Base-by-base conservation (phyloP, 768 basidiomycete species). In the Mycena maculata region DNA sequence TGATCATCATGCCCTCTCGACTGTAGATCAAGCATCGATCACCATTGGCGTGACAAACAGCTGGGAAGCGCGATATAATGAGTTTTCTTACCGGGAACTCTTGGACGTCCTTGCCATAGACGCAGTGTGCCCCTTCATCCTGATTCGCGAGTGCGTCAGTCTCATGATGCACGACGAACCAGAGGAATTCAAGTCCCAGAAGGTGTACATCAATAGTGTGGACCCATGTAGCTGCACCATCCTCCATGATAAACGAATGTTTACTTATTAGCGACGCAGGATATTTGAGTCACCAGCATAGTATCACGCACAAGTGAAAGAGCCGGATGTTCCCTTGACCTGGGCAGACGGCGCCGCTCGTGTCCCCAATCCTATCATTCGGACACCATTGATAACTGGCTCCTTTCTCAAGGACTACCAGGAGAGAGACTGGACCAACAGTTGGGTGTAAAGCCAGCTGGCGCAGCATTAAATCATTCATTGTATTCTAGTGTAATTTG, bases 31-130 rank as follows among this genome's bases (percentile, higher is more conserved):
- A 42, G 50, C 69, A 22, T 55, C 67, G 27, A n/a, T 57, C 45
- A 70, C 68, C 56, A 68, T 58, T 22, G 39, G 22, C 27, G 65
- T 7, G 57, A 58, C 53, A 67, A 73, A 69, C 36, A 78, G 77
- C 12, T 80, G 79, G 80, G 74, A 71, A 31, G 77, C 79, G 66
- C 73, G 67, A n/a, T 74, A 79, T 38, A 68, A 67, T 22, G 76
- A 78, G 45, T 79, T 80, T 28, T 76, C 77, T 7, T 81, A 80
- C 67, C 78, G 78, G 62, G 79, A 79, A 50, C 75, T 80, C 16
- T 74, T 82, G 47, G 75, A 77, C 10, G 78, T 78, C 2, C 79
- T 79, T 30, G 78, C 78, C 47, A 75, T 82, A 55, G 79, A 80
- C 60, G 75, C 78, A 0, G 79, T 80, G 67, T 79, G 77, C 48